These are phyloP conservation scores for Brettanomyces custersianus DNA, from an alignment of 805 yeast species.

Conservation along the genomic window DNA sequence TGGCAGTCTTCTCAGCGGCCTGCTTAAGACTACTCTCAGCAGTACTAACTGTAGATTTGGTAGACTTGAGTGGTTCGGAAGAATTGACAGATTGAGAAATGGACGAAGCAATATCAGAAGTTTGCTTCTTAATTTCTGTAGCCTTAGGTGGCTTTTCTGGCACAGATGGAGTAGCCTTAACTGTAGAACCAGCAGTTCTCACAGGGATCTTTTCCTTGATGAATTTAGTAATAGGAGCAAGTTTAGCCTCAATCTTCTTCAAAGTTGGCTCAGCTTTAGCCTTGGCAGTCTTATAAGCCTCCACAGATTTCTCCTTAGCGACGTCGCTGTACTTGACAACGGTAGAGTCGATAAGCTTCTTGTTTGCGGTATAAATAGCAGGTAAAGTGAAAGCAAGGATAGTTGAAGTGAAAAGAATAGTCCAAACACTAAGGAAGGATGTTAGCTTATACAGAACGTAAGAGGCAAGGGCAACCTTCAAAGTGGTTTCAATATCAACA, in stretches of 20 bases:
- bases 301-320: constrained; percentile 43
- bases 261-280: constrained; percentile 47
- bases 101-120: constrained; percentile 4
- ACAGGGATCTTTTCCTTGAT: constrained; percentile 47
- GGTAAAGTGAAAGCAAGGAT: constrained; percentile 69
- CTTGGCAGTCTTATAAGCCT: constrained; percentile 29
- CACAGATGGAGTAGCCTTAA: constrained; percentile 16
- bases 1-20: constrained; percentile 3
- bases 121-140: constrained; percentile 3
- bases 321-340: constrained; percentile 36
- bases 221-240: constrained; percentile 60
- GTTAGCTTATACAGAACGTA: constrained; percentile 64
- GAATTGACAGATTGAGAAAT: too few species aligned
- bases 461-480: constrained; percentile 60
- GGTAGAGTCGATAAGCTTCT: constrained; percentile 66
- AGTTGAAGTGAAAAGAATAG: constrained; percentile 48
- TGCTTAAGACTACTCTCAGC: constrained; percentile 4
- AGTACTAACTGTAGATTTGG: background rate
- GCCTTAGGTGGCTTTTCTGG: constrained; percentile 8
- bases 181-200: constrained; percentile 69
- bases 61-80: too few species aligned
- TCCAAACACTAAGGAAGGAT: constrained; percentile 65
- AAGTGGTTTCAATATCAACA: constrained; percentile 62
- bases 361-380: constrained; percentile 60
- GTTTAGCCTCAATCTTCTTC: constrained; percentile 44